These are phyloP conservation scores for Saturnispora galanensis DNA, from an alignment of 805 yeast species.

Conservation along the genomic window DNA sequence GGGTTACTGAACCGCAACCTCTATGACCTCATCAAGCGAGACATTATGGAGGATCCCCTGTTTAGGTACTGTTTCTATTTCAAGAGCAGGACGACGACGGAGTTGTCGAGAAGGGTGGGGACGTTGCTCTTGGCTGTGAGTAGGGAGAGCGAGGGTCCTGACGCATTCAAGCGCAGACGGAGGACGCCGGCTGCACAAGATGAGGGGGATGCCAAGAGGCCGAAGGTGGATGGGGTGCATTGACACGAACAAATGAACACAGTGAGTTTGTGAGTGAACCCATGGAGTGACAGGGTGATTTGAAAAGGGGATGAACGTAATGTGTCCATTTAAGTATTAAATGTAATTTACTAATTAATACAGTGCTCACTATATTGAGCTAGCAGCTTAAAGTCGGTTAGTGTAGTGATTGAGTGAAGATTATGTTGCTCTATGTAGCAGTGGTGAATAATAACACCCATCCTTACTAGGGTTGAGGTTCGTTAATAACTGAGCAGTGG, in stretches of 20 bases:
- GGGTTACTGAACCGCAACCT: constrained; percentile 54
- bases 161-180: constrained; percentile 40
- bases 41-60: constrained; percentile 45
- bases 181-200: constrained; percentile 9
- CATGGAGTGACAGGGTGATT: no score
- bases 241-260: background rate
- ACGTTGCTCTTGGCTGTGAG: constrained; percentile 60
- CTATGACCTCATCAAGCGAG: constrained; percentile 56
- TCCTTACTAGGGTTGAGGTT: no score
- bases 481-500: no score
- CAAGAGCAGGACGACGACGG: constrained; percentile 61
- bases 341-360: no score
- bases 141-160: constrained; percentile 59
- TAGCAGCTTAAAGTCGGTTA: no score
- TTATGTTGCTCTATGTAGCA: no score
- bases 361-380: no score
- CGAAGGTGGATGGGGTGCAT: background rate
- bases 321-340: no score
- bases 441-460: no score
- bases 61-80: constrained; percentile 71
- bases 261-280: no score
- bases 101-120: constrained; percentile 57
- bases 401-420: no score
- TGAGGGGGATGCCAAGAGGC: background rate
- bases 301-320: no score